Conservation (phyloP, 371 early-diverging fungal genomes). For the Mucor circinelloides region DNA sequence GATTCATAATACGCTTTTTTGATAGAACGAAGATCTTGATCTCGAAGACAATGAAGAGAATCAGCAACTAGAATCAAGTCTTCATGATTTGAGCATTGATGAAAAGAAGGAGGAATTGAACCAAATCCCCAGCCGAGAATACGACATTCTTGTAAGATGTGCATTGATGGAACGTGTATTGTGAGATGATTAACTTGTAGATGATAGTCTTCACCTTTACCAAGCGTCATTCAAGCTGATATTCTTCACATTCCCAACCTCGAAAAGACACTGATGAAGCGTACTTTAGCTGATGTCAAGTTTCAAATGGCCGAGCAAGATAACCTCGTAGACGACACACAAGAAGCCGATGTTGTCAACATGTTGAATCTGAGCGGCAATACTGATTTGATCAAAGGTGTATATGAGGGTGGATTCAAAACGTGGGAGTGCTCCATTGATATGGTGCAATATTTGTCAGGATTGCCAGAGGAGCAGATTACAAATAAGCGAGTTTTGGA, state of each 20-base stretch:
- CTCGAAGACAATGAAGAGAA: slow-evolving; percentile 50
- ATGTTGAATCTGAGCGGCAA: slow-evolving; percentile 65
- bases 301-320: slow-evolving; percentile 81
- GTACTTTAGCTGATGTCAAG: slow-evolving; percentile 81
- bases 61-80: slow-evolving; percentile 46
- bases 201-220: slow-evolving; percentile 36
- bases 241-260: slow-evolving; percentile 30
- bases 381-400: slow-evolving; percentile 81
- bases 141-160: slow-evolving; percentile 37
- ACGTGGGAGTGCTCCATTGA: slow-evolving; percentile 96
- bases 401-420: slow-evolving; percentile 95
- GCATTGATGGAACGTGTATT: background rate
- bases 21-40: slow-evolving; percentile 58
- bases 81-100: slow-evolving; percentile 45
- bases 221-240: slow-evolving; percentile 44
- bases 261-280: slow-evolving; percentile 48
- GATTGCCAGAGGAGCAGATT: slow-evolving; percentile 40
- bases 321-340: slow-evolving; percentile 44
- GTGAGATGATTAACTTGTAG: background rate
- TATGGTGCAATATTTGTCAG: slow-evolving; percentile 69
- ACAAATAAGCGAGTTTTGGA: slow-evolving; percentile 64
- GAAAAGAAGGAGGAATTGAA: slow-evolving; percentile 12
- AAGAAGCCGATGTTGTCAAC: slow-evolving; percentile 37
- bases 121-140: slow-evolving; percentile 37
- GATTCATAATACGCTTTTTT: background rate